Percentiles rank a stretch among this genome's conserved stretches.
Conservation (phyloP, 768 basidiomycete species). For the Kwoniella dejecticola region DNA sequence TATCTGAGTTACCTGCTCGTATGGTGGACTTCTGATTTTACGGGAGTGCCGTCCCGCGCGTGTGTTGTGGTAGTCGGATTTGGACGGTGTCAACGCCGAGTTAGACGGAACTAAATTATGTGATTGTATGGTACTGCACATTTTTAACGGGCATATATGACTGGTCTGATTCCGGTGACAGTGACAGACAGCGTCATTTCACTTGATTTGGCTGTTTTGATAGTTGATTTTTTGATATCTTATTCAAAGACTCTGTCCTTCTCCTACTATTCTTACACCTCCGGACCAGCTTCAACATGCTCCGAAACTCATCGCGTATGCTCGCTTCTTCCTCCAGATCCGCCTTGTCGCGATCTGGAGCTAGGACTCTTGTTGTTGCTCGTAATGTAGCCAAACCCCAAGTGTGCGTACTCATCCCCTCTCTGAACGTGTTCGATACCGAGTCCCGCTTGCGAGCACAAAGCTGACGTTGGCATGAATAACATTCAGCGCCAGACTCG, state of each 20-base stretch:
- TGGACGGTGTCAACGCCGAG: slow-evolving; percentile 21
- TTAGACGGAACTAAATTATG: background rate
- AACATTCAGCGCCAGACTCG: slow-evolving; percentile 3
- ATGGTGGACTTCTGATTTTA: too few species aligned
- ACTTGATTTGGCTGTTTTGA: background rate
- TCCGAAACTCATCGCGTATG: slow-evolving; percentile 25
- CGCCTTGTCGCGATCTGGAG: slow-evolving; percentile 18
- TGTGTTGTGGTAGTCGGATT: slow-evolving; percentile 9
- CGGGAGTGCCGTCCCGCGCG: background rate
- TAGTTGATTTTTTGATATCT: background rate
- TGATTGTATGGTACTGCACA: background rate
- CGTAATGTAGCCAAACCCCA: slow-evolving; percentile 15
- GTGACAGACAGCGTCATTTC: slow-evolving; percentile 11
- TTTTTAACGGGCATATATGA: slow-evolving; percentile 18
- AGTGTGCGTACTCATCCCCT: slow-evolving; percentile 7
- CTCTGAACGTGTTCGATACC: background rate
- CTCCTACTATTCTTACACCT: background rate
- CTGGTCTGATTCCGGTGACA: slow-evolving; percentile 20
- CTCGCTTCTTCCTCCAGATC: slow-evolving; percentile 20
- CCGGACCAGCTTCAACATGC: slow-evolving; percentile 26
- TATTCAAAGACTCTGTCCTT: background rate
- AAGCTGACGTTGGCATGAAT: background rate
- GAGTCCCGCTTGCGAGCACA: background rate
- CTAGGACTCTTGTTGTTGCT: slow-evolving; percentile 13
- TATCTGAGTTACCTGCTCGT: background rate